phyloP scores from a whole-genome alignment of 441 rosid genomes.

The Bruguiera hainesii region DNA sequence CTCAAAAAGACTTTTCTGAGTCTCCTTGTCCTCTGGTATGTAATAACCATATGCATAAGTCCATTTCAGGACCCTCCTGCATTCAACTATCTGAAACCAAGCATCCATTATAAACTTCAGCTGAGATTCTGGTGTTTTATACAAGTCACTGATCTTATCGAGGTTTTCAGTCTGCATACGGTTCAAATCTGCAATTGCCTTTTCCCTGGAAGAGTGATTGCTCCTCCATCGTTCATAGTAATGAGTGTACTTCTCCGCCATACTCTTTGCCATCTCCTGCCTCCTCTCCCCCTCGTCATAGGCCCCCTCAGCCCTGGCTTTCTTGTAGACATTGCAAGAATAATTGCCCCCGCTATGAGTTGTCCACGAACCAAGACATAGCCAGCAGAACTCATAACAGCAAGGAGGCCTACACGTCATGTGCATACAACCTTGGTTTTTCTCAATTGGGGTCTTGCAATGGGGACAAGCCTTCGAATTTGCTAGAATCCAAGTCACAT shows the following conservation, averaged over 20 bases:
- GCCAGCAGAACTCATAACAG: constrained; percentile 34
- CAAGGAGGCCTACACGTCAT: constrained; percentile 35
- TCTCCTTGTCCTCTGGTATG: constrained; percentile 54
- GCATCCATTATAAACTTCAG: constrained; percentile 32
- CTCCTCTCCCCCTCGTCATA: neutral
- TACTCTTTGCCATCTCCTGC: constrained; percentile 16
- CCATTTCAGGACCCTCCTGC: constrained; percentile 84
- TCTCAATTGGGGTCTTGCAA: constrained; percentile 29
- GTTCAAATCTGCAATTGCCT: constrained; percentile 23
- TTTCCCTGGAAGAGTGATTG: constrained; percentile 29
- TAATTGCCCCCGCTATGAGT: constrained; percentile 9
- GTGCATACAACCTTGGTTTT: constrained; percentile 32
- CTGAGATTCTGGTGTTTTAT: constrained; percentile 15
- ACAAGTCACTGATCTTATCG: constrained; percentile 19
- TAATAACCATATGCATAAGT: constrained; percentile 93
- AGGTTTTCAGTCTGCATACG: constrained; percentile 22
- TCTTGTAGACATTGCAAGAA: constrained; percentile 10
- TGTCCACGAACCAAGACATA: constrained; percentile 27
- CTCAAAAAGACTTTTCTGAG: constrained; percentile 65
- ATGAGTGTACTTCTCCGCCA: constrained; percentile 22
- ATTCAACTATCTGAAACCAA: constrained; percentile 77
- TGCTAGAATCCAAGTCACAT: constrained; percentile 26
- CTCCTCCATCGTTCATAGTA: constrained; percentile 32
- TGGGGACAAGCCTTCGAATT: constrained; percentile 35
- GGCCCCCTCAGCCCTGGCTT: neutral